phyloP scores from a whole-genome alignment of 1,284 basidiomycete species.

The Termitomyces sp. region DNA sequence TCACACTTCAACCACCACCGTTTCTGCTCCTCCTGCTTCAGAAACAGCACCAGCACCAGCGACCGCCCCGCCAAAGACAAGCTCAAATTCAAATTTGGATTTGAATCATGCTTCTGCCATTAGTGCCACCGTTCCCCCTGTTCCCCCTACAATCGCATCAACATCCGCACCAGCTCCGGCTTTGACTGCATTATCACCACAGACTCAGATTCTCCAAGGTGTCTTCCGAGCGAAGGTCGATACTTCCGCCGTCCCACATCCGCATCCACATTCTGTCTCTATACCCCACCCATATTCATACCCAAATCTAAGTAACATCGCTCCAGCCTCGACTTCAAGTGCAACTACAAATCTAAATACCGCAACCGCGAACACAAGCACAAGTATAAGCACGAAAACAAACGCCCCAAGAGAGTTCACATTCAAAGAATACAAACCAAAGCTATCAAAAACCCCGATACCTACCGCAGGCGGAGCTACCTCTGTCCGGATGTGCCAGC shows the following conservation, averaged over 20 bases:
- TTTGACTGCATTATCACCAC: not conserved
- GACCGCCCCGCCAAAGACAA: too few relatives aligned
- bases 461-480: not conserved
- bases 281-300: too few relatives aligned
- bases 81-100: not conserved
- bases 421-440: not conserved
- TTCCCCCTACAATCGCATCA: not conserved
- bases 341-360: not conserved
- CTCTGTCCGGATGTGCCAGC: not conserved
- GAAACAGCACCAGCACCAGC: too few relatives aligned
- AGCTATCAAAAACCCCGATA: not conserved
- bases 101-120: not conserved
- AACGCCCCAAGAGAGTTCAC: not conserved
- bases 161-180: not conserved
- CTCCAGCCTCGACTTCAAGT: not conserved
- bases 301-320: too few relatives aligned
- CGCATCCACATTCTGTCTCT: not conserved
- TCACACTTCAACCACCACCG: too few relatives aligned
- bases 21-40: too few relatives aligned
- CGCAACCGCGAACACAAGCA: not conserved
- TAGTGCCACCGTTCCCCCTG: not conserved
- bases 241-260: not conserved
- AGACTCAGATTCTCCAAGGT: slow-evolving; percentile 3
- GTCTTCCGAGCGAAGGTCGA: slow-evolving; percentile 3
- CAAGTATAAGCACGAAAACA: not conserved